These are phyloP conservation scores for Actinomucor elegans DNA, from an alignment of 371 early-diverging fungal genomes.

Conservation along the genomic window DNA sequence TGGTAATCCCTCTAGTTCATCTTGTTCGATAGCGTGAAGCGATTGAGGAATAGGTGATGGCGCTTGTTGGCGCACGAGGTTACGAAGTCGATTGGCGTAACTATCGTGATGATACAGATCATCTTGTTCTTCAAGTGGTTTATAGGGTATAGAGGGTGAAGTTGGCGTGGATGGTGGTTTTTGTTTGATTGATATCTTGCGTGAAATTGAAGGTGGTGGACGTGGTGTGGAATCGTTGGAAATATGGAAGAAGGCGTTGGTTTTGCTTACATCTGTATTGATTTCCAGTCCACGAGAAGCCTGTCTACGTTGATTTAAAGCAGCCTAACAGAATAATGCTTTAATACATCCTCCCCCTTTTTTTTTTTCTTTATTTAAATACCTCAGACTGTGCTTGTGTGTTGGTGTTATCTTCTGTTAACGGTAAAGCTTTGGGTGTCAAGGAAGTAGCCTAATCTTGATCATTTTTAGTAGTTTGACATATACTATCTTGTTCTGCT, in stretches of 20 bases:
- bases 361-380: too few species aligned
- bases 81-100: constrained; percentile 34
- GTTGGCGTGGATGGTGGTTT: not conserved
- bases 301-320: constrained; percentile 29
- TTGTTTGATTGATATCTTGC: constrained; percentile 25
- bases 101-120: constrained; percentile 11
- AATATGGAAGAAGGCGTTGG: constrained; percentile 38
- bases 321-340: not conserved
- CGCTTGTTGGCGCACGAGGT: constrained; percentile 29
- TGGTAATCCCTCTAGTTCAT: constrained; percentile 35
- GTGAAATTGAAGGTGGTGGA: constrained; percentile 38
- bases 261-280: constrained; percentile 35
- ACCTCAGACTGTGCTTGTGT: too few species aligned
- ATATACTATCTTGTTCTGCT: too few species aligned
- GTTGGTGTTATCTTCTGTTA: too few species aligned
- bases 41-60: constrained; percentile 38
- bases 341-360: too few species aligned
- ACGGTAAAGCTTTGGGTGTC: too few species aligned
- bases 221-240: constrained; percentile 29
- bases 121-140: not conserved
- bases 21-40: constrained; percentile 22
- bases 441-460: too few species aligned
- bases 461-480: too few species aligned
- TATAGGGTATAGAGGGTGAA: constrained; percentile 7
- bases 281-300: constrained; percentile 40